Conservation (phyloP, 2,329 filamentous ascomycete species). For the Exophiala viscosa region DNA sequence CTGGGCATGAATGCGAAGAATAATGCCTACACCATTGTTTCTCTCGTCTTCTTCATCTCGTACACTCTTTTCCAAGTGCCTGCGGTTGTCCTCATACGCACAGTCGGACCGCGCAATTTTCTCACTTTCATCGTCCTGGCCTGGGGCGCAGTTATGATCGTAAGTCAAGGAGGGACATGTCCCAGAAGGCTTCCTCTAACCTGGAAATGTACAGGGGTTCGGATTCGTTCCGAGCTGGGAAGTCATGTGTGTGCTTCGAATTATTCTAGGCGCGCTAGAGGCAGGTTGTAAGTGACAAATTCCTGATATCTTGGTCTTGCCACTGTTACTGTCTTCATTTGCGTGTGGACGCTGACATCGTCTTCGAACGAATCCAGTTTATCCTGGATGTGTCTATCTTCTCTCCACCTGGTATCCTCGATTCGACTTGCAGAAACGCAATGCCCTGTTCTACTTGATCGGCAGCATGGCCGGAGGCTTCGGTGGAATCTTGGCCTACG, state of each 20-base stretch:
- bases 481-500: conserved; percentile 44
- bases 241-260: conserved; percentile 26
- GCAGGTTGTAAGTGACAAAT: conserved; percentile 53
- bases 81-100: conserved; percentile 63
- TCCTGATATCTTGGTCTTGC: conserved; percentile 50
- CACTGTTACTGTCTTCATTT: background rate
- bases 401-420: conserved; percentile 39
- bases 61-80: conserved; percentile 69
- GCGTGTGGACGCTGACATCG: background rate
- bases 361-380: background rate
- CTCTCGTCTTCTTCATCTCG: conserved; percentile 68
- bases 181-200: background rate
- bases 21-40: conserved; percentile 51
- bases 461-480: conserved; percentile 46
- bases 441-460: conserved; percentile 48
- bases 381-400: conserved; percentile 58
- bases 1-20: conserved; percentile 27
- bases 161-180: background rate
- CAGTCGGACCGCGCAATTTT: conserved; percentile 49
- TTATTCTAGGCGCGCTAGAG: conserved; percentile 62
- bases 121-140: conserved; percentile 32
- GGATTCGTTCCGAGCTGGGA: conserved; percentile 29
- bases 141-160: conserved; percentile 42
- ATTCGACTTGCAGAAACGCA: conserved; percentile 30
- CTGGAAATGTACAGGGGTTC: conserved; percentile 9